Evolutionary conservation across 345 rosid species (phyloP).

Genomic region (Syzygium jambos): DNA sequence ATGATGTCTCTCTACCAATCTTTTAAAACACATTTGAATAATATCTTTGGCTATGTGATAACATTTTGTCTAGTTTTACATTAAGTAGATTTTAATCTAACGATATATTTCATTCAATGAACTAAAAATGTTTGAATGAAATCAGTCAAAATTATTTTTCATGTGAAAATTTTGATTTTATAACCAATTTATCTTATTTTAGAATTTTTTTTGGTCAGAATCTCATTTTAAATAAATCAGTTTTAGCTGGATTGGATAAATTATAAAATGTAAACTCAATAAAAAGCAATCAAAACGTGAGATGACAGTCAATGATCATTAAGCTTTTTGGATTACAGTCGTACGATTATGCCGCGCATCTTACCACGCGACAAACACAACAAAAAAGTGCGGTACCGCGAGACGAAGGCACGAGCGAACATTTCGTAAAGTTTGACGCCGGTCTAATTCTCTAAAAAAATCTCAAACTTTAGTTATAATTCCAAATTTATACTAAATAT

Average conservation of each 20-base stretch:
- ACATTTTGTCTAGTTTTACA: neutral
- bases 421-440: neutral
- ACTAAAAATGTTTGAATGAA: neutral
- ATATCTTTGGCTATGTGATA: neutral
- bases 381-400: no score
- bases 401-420: neutral
- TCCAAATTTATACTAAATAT: no score
- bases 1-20: neutral
- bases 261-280: neutral
- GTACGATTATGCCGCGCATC: neutral
- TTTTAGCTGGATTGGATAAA: neutral
- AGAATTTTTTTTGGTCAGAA: no score
- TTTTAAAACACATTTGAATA: neutral
- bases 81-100: neutral
- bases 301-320: neutral
- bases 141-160: neutral
- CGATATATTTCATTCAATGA: neutral
- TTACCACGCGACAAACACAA: neutral
- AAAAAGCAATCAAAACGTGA: neutral
- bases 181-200: neutral
- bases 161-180: neutral
- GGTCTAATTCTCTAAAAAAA: no score
- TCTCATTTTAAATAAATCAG: neutral
- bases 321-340: neutral
- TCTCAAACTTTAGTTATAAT: no score